Evolutionary conservation across 768 basidiomycete genomes (phyloP).

Genomic region (Tylopilus plumbeoviolaceoides): DNA sequence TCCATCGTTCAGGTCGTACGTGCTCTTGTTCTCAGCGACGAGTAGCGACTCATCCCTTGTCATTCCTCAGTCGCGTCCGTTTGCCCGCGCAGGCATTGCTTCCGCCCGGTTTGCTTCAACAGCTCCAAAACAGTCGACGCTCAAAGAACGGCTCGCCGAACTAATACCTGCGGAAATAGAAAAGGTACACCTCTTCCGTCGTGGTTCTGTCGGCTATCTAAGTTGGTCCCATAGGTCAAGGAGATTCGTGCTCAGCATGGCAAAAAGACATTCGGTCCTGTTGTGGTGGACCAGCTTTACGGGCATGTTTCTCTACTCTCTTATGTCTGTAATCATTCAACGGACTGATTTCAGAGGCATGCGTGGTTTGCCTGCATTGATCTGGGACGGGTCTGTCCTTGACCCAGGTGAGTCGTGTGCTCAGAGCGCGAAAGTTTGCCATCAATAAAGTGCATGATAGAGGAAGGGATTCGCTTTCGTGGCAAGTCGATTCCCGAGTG

Average conservation of each 20-base stretch:
- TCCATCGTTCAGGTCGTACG: conserved; percentile 33
- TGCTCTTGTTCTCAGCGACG: conserved; percentile 9
- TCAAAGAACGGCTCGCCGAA: conserved; percentile 91
- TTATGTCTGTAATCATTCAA: conserved; percentile 5
- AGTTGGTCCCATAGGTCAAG: conserved; percentile 60
- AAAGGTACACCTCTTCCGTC: conserved; percentile 25
- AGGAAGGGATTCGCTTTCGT: conserved; percentile 98
- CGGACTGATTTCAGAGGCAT: conserved; percentile 54
- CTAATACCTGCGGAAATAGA: conserved; percentile 81
- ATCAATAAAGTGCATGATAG: conserved; percentile 33
- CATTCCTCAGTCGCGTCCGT: conserved; percentile 43
- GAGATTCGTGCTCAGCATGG: conserved; percentile 82
- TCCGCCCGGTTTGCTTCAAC: conserved; percentile 64
- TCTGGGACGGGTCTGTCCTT: conserved; percentile 98
- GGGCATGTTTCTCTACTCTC: conserved; percentile 45
- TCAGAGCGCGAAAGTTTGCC: background rate
- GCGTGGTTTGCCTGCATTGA: conserved; percentile 87
- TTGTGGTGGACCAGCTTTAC: conserved; percentile 86
- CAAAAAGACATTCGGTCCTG: conserved; percentile 89
- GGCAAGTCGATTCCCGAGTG: conserved; percentile 93
- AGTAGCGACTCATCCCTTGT: background rate
- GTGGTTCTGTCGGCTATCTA: conserved; percentile 1
- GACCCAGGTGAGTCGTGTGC: conserved; percentile 63
- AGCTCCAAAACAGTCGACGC: conserved; percentile 60
- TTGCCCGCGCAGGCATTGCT: conserved; percentile 40